phyloP scores from a whole-genome alignment of 75 land plant species.

The Azolla pinnata region DNA sequence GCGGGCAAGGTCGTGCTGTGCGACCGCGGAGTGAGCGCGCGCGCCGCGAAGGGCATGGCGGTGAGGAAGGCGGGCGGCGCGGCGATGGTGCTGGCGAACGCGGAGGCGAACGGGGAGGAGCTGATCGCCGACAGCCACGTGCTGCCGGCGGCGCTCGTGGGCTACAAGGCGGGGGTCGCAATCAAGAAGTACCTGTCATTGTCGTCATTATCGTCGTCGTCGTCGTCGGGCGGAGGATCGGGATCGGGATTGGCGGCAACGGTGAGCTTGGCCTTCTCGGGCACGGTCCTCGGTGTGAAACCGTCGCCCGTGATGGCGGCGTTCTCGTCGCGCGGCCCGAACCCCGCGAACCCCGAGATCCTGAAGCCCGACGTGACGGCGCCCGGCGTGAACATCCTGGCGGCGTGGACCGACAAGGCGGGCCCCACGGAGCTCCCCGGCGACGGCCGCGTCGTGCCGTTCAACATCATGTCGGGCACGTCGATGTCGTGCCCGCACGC shows the following conservation, averaged over 20 bases:
- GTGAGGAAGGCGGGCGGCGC: constrained; percentile 62
- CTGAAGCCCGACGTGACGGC: constrained; percentile 78
- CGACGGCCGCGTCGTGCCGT: constrained; percentile 44
- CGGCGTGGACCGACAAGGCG: constrained; percentile 52
- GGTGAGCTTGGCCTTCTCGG: constrained; percentile 43
- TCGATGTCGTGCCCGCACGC: constrained; percentile 95
- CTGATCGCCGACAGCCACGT: constrained; percentile 64
- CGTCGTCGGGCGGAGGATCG: constrained; percentile 13
- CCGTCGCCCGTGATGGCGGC: constrained; percentile 76
- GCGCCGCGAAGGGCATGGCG: constrained; percentile 52
- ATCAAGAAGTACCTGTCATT: constrained; percentile 44
- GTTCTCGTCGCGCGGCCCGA: constrained; percentile 84
- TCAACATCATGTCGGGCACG: constrained; percentile 82
- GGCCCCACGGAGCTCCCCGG: constrained; percentile 44
- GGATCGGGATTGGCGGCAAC: constrained; percentile 22
- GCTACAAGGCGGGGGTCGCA: constrained; percentile 29
- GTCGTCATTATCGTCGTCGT: no score
- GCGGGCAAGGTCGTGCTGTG: constrained; percentile 78
- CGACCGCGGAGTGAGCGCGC: constrained; percentile 51
- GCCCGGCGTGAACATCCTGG: constrained; percentile 77
- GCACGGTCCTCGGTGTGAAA: constrained; percentile 51
- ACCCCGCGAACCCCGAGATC: constrained; percentile 34
- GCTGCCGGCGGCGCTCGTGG: constrained; percentile 54
- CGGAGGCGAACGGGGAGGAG: constrained; percentile 54
- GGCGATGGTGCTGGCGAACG: constrained; percentile 67